phyloP scores from a whole-genome alignment of 306 rosid genomes.

The Fagus crenata region DNA sequence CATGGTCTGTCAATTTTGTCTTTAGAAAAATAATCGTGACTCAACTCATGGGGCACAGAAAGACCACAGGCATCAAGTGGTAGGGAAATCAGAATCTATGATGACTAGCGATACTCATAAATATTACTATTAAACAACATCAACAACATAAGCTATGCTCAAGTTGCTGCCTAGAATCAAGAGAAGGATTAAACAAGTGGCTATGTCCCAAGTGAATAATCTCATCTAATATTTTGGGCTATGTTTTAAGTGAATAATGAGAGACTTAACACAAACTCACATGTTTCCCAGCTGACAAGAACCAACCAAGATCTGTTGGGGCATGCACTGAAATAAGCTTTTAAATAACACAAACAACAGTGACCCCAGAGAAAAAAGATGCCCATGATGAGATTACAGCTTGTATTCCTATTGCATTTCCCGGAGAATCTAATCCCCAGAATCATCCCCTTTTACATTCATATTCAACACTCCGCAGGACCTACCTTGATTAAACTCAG shows the following conservation, averaged over 20 bases:
- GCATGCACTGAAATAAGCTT: background rate
- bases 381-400: conserved; percentile 1
- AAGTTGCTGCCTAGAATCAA: background rate
- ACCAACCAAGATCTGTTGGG: background rate
- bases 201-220: background rate
- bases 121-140: background rate
- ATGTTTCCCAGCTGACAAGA: background rate
- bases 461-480: conserved; percentile 51
- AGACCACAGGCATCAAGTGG: background rate
- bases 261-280: too few relatives aligned
- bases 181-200: background rate
- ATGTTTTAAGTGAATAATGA: background rate
- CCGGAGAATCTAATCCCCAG: conserved; percentile 41
- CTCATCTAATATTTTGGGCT: background rate
- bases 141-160: background rate
- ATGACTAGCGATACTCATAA: background rate
- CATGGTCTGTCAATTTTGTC: too few relatives aligned
- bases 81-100: too few relatives aligned
- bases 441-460: conserved; percentile 51
- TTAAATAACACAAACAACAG: conserved; percentile 3
- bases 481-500: conserved; percentile 53
- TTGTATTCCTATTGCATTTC: background rate
- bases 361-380: conserved; percentile 5
- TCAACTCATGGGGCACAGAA: background rate
- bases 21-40: background rate